These are phyloP conservation scores for Fennellomyces sp. DNA, from an alignment of 371 early-diverging fungal genomes.

Conservation along the genomic window DNA sequence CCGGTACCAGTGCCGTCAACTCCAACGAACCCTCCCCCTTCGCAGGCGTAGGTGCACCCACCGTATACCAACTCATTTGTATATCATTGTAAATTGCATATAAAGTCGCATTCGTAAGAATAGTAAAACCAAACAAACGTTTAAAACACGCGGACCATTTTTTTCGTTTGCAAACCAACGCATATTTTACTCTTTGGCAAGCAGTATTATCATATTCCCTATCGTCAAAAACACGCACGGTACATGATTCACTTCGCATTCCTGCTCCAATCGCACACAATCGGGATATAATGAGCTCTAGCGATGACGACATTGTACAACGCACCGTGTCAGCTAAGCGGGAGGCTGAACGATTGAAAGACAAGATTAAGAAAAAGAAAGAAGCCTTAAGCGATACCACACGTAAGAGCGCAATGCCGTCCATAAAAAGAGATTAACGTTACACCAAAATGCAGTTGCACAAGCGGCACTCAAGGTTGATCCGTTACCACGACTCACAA, in stretches of 20 bases:
- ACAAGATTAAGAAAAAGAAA: slow-evolving; percentile 90
- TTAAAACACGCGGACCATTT: neutral
- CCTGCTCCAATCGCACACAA: neutral
- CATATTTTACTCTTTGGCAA: too few relatives aligned
- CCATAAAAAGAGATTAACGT: neutral
- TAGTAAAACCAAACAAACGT: neutral
- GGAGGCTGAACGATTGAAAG: slow-evolving; percentile 96
- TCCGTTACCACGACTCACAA: slow-evolving; percentile 85
- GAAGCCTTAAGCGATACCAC: slow-evolving; percentile 92
- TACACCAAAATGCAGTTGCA: slow-evolving; percentile 9
- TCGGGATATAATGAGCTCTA: slow-evolving; percentile 5
- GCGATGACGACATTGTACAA: slow-evolving; percentile 80
- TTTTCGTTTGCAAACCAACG: neutral
- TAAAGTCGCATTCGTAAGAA: too few relatives aligned
- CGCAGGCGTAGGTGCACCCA: too few relatives aligned
- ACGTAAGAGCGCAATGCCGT: slow-evolving; percentile 50
- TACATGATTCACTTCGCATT: too few relatives aligned
- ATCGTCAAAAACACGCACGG: too few relatives aligned
- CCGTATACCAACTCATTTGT: neutral
- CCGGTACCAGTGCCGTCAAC: neutral
- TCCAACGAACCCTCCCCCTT: too few relatives aligned
- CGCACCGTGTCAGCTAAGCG: slow-evolving; percentile 89
- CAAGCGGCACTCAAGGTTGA: slow-evolving; percentile 63
- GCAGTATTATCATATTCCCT: too few relatives aligned
- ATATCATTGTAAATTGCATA: neutral